A percentile compares a stretch with the other conserved stretches of the same genome.
Conservation (phyloP, 164 flowering plant species). For the Chimonanthus salicifolius region DNA sequence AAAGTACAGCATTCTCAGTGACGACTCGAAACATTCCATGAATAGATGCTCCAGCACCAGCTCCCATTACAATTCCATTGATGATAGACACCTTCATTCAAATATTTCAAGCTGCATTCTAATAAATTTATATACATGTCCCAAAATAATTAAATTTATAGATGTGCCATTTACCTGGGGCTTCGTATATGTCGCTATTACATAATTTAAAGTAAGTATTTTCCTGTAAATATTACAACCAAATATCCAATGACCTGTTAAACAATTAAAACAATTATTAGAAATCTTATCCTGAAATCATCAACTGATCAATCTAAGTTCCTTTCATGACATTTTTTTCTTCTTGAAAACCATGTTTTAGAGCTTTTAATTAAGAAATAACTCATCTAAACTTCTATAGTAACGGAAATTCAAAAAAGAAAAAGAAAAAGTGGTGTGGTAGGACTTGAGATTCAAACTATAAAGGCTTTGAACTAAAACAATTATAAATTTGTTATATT, state of each 20-base stretch:
- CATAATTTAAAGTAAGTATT: conserved; percentile 23
- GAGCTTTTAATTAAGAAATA: background rate
- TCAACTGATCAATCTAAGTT: background rate
- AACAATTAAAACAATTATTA: background rate
- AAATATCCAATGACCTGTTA: conserved; percentile 25
- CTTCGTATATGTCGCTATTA: conserved; percentile 38
- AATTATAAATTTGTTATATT: too few species aligned
- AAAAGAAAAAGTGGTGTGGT: background rate
- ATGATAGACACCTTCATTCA: conserved; percentile 70
- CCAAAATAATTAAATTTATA: background rate
- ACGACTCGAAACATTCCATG: conserved; percentile 89
- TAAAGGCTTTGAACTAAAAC: too few species aligned
- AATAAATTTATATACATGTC: background rate
- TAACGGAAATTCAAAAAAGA: background rate
- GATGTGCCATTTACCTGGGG: conserved; percentile 16
- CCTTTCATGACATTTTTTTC: background rate
- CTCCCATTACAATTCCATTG: conserved; percentile 92
- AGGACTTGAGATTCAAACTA: too few species aligned
- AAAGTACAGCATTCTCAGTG: conserved; percentile 78
- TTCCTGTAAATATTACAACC: conserved; percentile 19
- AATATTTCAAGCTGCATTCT: background rate
- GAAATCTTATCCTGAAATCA: background rate
- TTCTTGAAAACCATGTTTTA: too few species aligned
- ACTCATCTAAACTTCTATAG: too few species aligned
- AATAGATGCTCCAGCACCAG: conserved; percentile 78